Percentiles rank a stretch among this genome's conserved stretches.
phyloP scores from a whole-genome alignment of 2,329 filamentous ascomycete genomes.

The Plenodomus lindquistii region DNA sequence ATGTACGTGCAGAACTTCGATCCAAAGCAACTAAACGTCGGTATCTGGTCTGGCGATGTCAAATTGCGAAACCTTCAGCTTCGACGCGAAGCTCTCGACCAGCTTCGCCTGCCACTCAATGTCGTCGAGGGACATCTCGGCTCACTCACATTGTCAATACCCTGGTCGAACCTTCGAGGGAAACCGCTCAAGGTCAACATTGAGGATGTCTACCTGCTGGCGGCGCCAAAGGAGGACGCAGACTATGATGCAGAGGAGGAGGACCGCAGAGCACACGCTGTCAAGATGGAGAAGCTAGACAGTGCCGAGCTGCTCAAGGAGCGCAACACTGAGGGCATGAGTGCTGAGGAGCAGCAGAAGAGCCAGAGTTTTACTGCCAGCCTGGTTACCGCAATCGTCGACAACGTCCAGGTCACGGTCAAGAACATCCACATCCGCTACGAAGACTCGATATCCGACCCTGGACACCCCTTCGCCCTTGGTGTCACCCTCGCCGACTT shows the following conservation, averaged over 20 bases:
- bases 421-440: constrained; percentile 99
- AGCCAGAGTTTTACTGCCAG: constrained; percentile 98
- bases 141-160: constrained; percentile 87
- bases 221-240: constrained; percentile 92
- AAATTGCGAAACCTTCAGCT: constrained; percentile 92
- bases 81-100: constrained; percentile 91
- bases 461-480: constrained; percentile 91
- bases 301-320: constrained; percentile 94
- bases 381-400: constrained; percentile 92
- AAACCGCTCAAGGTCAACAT: constrained; percentile 95
- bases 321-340: constrained; percentile 88
- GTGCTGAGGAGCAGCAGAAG: constrained; percentile 92
- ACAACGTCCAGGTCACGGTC: constrained; percentile 95
- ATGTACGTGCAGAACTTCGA: constrained; percentile 99
- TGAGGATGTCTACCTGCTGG: constrained; percentile 93
- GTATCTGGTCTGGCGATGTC: constrained; percentile 98
- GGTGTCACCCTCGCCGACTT: constrained; percentile 94
- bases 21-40: constrained; percentile 94
- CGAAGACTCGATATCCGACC: constrained; percentile 94
- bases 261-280: constrained; percentile 77
- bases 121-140: constrained; percentile 95
- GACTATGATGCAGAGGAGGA: constrained; percentile 94
- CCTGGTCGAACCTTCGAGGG: constrained; percentile 94
- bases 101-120: constrained; percentile 94
- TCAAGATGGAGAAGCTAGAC: constrained; percentile 99